These are phyloP conservation scores for Aureobasidium sp. DNA, from an alignment of 2,329 filamentous ascomycete genomes.

Conservation along the genomic window DNA sequence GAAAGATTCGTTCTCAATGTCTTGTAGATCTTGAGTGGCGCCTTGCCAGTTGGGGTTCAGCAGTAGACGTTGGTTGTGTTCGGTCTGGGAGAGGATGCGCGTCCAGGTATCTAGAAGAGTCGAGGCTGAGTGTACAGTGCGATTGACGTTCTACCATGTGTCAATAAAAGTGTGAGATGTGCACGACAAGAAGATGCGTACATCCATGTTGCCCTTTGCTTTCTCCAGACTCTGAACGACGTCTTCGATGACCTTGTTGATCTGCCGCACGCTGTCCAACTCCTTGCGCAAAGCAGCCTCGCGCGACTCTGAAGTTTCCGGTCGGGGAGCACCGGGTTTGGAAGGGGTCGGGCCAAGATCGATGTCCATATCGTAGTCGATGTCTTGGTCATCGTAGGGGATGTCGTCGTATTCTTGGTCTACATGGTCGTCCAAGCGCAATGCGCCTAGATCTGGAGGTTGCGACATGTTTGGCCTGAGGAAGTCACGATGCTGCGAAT, in stretches of 20 bases:
- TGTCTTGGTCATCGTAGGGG: slow-evolving; percentile 4
- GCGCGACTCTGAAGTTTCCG: slow-evolving; percentile 55
- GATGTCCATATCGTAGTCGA: slow-evolving; percentile 12
- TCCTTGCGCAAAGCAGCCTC: slow-evolving; percentile 70
- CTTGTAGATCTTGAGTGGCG: slow-evolving; percentile 73
- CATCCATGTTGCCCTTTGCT: slow-evolving; percentile 69
- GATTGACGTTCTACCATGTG: slow-evolving; percentile 60
- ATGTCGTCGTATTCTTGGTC: slow-evolving; percentile 44
- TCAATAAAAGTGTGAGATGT: background rate
- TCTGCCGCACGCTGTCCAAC: slow-evolving; percentile 70
- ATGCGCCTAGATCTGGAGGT: slow-evolving; percentile 22
- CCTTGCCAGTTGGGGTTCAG: slow-evolving; percentile 86
- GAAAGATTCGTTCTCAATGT: slow-evolving; percentile 71
- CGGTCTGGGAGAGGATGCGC: slow-evolving; percentile 88
- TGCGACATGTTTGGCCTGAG: slow-evolving; percentile 21
- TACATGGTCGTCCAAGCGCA: slow-evolving; percentile 44
- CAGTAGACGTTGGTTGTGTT: slow-evolving; percentile 90
- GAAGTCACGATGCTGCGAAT: background rate
- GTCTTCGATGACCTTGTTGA: slow-evolving; percentile 80
- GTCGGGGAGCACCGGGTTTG: slow-evolving; percentile 21
- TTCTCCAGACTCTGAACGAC: slow-evolving; percentile 63
- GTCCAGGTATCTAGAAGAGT: slow-evolving; percentile 92
- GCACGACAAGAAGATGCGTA: slow-evolving; percentile 36
- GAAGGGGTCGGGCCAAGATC: slow-evolving; percentile 2
- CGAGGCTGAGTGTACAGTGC: slow-evolving; percentile 79